phyloP scores from a whole-genome alignment of 306 rosid species.

The Bauhinia variegata region DNA sequence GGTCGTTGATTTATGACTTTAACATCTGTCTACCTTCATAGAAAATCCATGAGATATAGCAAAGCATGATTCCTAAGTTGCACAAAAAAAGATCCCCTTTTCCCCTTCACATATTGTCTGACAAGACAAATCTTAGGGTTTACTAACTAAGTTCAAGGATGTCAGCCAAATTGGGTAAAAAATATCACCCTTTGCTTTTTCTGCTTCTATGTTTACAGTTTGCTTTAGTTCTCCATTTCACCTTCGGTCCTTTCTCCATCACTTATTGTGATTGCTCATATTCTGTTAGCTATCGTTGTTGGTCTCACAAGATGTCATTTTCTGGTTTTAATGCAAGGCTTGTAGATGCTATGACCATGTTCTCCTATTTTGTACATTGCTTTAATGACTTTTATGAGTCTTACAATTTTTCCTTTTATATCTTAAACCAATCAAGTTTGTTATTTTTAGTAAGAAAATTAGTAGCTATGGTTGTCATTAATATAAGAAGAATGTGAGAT shows the following conservation, averaged over 20 bases:
- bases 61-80: constrained; percentile 1
- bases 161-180: not conserved
- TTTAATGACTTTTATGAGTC: constrained; percentile 16
- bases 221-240: constrained; percentile 16
- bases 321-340: constrained; percentile 8
- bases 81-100: constrained; percentile 12
- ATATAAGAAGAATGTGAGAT: not conserved
- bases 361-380: not conserved
- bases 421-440: not conserved
- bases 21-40: not conserved
- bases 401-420: not conserved
- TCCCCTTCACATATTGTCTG: not conserved
- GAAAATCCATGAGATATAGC: not conserved
- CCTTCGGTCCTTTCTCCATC: not conserved
- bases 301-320: constrained; percentile 3
- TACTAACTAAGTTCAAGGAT: not conserved
- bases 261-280: constrained; percentile 1
- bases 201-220: constrained; percentile 4
- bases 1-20: not conserved
- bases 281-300: not conserved
- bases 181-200: constrained; percentile 6
- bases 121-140: not conserved
- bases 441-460: not conserved
- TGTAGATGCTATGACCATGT: constrained; percentile 3
- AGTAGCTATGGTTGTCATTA: not conserved